Evolutionary conservation across 1,284 basidiomycete genomes (phyloP), one percentile per base, ranked within the genome.

Genomic region (Neonothopanus nambi): DNA sequence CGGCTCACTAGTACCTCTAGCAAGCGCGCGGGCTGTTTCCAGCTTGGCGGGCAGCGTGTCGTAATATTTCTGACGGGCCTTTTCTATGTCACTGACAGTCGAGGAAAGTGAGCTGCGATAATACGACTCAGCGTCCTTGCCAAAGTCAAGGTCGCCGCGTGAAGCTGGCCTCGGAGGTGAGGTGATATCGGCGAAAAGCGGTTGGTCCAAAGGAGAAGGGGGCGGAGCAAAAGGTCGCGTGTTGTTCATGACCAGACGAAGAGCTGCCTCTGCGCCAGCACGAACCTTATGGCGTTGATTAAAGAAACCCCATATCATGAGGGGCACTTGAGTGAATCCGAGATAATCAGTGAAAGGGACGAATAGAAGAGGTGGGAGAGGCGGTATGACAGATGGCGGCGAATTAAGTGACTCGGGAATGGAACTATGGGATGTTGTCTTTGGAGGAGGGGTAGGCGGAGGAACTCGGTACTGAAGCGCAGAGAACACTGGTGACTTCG

Each of bases 291-390:
- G 72, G n/a, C 93, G 85, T 66, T 91, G 87, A 65, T 94, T 95
- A 78, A 98, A 98, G 72, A 93, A 96, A 62, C 89, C 89, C 79
- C 84, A 87, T 52, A 98, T 83, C 88, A 97, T 95, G 59, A 82
- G 72, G 3, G 95, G 95, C 57, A 98, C 87, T 65, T 93, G 91
- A 37, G 78, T 79, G 70, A 97, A 84, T 13, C 96, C 95, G 52
- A 98, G 81, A 61, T 90, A 80, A 65, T 96, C 89, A 51, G 82
- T 79, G 72, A 92, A 98, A n/a, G 91, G 84, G 30, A 98, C 85
- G 52, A 98, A 80, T 48, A 95, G 82, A 53, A 98, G 74, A 1
- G 95, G 90, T 0, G 95, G 90, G 48, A 90, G 85, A 0, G 82
- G 76, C 1, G 93, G 91, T 46, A 98, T 81, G 5, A 70, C 65